A percentile compares a stretch with the other conserved stretches of the same genome.
Evolutionary conservation across 2,329 filamentous ascomycete genomes (phyloP).

Genomic region (Akanthomyces uredinophilus): DNA sequence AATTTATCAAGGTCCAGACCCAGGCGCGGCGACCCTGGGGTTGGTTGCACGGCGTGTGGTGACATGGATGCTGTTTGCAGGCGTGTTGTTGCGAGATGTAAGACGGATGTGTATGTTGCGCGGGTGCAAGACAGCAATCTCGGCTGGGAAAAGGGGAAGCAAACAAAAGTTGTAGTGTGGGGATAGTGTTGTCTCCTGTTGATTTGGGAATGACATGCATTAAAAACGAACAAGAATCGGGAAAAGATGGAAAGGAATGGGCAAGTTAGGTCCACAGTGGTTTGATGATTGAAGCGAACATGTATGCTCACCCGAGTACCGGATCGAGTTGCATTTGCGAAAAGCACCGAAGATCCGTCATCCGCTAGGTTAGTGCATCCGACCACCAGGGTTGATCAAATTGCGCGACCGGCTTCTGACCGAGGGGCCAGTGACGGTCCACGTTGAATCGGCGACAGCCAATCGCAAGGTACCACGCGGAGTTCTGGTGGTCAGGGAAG

Average conservation of each 20-base stretch:
- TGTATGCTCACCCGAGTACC: background rate
- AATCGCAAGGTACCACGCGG: background rate
- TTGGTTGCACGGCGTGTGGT: constrained; percentile 33
- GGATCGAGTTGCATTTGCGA: background rate
- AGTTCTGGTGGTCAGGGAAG: background rate
- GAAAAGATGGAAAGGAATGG: background rate
- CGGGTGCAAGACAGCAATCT: too few relatives aligned
- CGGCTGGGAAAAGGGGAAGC: too few relatives aligned
- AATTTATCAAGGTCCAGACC: constrained; percentile 30
- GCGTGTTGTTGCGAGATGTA: background rate
- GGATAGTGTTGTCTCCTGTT: background rate
- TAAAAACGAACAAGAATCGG: background rate
- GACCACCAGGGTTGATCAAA: background rate
- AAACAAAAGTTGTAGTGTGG: background rate
- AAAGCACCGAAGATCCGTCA: constrained; percentile 4
- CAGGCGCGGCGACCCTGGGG: constrained; percentile 18
- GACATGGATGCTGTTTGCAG: constrained; percentile 30
- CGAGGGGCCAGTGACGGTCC: background rate
- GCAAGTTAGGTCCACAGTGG: background rate
- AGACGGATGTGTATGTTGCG: too few relatives aligned
- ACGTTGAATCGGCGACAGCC: background rate
- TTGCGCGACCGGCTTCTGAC: background rate
- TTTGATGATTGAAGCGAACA: background rate
- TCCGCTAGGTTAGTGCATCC: constrained; percentile 11
- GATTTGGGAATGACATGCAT: background rate